These are phyloP conservation scores for Xerocomellus intermedius DNA, from an alignment of 768 basidiomycete species.

Conservation along the genomic window DNA sequence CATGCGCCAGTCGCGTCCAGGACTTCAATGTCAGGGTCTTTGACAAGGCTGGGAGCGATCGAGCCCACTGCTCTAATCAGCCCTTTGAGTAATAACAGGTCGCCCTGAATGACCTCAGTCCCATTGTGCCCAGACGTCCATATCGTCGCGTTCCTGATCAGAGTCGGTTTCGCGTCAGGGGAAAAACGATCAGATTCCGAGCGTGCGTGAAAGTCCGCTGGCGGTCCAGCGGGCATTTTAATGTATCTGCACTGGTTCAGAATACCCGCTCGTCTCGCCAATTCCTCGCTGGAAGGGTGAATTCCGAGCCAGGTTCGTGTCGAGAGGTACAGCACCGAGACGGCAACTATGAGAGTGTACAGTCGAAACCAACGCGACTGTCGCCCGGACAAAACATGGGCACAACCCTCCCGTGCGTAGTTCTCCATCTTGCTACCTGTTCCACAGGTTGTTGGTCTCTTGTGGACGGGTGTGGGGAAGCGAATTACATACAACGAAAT, in stretches of 20 bases:
- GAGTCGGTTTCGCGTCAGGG: constrained; percentile 56
- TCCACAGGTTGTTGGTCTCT: background rate
- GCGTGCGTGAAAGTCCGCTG: constrained; percentile 47
- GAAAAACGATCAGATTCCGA: constrained; percentile 64
- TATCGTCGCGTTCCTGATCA: constrained; percentile 74
- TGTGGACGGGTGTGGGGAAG: background rate
- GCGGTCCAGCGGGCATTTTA: constrained; percentile 41
- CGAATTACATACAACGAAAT: background rate
- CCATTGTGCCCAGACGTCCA: constrained; percentile 81
- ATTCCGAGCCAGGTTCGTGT: background rate
- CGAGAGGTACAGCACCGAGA: constrained; percentile 6
- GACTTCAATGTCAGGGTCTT: constrained; percentile 34
- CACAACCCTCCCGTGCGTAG: background rate
- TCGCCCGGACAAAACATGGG: background rate
- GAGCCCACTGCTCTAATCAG: constrained; percentile 60
- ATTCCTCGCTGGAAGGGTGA: constrained; percentile 7
- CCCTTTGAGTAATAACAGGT: constrained; percentile 69
- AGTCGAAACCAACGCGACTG: constrained; percentile 5
- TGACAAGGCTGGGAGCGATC: constrained; percentile 29
- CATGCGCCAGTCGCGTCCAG: constrained; percentile 68
- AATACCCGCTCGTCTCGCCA: constrained; percentile 20
- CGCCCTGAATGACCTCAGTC: constrained; percentile 59
- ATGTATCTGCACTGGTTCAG: constrained; percentile 46
- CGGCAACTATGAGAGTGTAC: constrained; percentile 3
- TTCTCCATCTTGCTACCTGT: background rate